Percentiles rank a stretch among this genome's conserved stretches.
These are phyloP conservation scores for Acarospora socialis DNA, from an alignment of 2,329 filamentous ascomycete genomes.

Conservation along the genomic window DNA sequence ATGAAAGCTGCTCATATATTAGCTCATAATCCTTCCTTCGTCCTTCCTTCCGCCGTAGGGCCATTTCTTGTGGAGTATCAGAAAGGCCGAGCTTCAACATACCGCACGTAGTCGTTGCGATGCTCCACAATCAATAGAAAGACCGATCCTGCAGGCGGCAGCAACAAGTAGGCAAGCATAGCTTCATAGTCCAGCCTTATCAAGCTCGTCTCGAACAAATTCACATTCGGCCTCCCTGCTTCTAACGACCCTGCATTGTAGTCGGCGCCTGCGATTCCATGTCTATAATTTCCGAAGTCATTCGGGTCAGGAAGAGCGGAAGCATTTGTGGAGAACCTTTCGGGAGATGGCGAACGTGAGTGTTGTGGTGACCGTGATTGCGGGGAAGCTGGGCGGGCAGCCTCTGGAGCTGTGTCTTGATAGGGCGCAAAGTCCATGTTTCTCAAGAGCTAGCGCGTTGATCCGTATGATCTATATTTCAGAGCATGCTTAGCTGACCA, in stretches of 20 bases:
- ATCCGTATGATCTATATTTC: no score
- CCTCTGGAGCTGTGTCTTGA: slow-evolving; percentile 81
- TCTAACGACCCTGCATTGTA: slow-evolving; percentile 29
- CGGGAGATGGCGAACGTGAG: slow-evolving; percentile 36
- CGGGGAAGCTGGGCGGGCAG: slow-evolving; percentile 66
- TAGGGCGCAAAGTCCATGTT: slow-evolving; percentile 93
- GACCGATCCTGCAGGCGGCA: slow-evolving; percentile 77
- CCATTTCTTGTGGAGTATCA: slow-evolving; percentile 5
- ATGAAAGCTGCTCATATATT: slow-evolving; percentile 53
- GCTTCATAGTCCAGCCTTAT: slow-evolving; percentile 82
- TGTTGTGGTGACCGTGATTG: slow-evolving; percentile 42
- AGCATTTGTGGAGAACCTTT: slow-evolving; percentile 29
- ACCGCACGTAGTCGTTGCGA: slow-evolving; percentile 95
- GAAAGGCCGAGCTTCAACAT: slow-evolving; percentile 15
- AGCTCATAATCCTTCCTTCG: slow-evolving; percentile 6
- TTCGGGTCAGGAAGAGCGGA: slow-evolving; percentile 29
- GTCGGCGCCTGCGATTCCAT: slow-evolving; percentile 19
- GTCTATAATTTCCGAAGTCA: slow-evolving; percentile 24
- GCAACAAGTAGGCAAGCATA: slow-evolving; percentile 68
- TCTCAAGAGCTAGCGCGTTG: no score
- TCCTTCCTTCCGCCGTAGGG: background rate
- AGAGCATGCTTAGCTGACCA: no score
- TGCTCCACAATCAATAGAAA: slow-evolving; percentile 74
- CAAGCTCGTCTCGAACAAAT: slow-evolving; percentile 73
- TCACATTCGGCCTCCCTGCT: slow-evolving; percentile 52